A percentile compares a stretch with the other conserved stretches of the same genome.
Conservation (phyloP, 225 moss, liverwort and hornwort genomes). For the Takakia lepidozioides region DNA sequence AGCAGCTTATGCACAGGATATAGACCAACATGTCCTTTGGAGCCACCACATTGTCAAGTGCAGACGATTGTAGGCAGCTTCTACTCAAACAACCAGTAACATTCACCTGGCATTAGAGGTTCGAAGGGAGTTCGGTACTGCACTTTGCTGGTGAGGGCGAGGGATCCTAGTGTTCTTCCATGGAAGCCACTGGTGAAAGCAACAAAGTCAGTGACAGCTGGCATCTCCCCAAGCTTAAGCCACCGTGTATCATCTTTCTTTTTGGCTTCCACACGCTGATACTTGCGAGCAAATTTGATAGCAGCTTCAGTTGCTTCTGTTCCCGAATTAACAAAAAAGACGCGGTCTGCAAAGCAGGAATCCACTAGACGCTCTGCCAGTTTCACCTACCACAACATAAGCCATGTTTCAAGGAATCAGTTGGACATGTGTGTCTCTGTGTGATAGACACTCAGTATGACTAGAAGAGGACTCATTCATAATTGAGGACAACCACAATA, state of each 20-base stretch:
- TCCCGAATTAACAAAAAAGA: constrained; percentile 78
- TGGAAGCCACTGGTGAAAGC: constrained; percentile 82
- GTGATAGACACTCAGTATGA: too few species aligned
- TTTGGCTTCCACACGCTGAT: constrained; percentile 44
- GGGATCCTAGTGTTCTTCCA: constrained; percentile 73
- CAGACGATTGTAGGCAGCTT: too few species aligned
- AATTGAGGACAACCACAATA: too few species aligned
- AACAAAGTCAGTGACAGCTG: constrained; percentile 53
- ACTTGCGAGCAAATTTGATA: constrained; percentile 88
- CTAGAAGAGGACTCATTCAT: too few species aligned
- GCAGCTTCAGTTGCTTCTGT: constrained; percentile 95
- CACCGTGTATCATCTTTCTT: too few species aligned
- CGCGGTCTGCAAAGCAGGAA: constrained; percentile 75
- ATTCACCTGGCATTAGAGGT: constrained; percentile 64
- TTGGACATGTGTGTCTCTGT: too few species aligned
- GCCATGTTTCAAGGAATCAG: neutral
- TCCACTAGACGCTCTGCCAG: constrained; percentile 72
- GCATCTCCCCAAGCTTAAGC: constrained; percentile 20
- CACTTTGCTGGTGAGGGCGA: constrained; percentile 80
- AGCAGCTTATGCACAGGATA: too few species aligned
- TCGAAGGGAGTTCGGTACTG: constrained; percentile 85
- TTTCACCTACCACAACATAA: constrained; percentile 42
- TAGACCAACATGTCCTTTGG: too few species aligned
- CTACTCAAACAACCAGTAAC: too few species aligned
- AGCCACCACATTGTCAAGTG: too few species aligned